Evolutionary conservation across 2,329 filamentous ascomycete genomes (phyloP).

Genomic region (Monilinia fructicola): DNA sequence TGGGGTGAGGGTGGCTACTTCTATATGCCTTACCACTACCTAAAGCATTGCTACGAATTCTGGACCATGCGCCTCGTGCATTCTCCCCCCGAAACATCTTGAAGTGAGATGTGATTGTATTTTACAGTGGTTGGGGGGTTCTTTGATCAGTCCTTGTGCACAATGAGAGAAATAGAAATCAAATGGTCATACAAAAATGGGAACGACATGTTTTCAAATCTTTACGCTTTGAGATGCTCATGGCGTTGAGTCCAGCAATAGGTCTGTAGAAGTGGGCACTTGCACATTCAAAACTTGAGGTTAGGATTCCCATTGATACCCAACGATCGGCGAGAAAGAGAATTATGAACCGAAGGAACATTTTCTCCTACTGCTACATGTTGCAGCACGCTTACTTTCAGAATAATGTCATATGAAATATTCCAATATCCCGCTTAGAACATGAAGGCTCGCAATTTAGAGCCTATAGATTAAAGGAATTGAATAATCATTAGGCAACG

Average conservation of each 20-base stretch:
- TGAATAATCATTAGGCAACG: too few species aligned
- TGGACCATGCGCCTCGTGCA: neutral
- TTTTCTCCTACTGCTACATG: neutral
- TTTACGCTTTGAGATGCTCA: conserved; percentile 15
- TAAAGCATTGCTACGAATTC: neutral
- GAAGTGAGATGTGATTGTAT: neutral
- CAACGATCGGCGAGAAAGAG: neutral
- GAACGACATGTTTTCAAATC: neutral
- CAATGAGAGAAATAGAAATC: neutral
- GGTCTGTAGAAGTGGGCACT: conserved; percentile 15
- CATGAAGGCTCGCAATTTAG: neutral
- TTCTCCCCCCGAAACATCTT: neutral
- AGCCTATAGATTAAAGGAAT: too few species aligned
- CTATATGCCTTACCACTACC: neutral
- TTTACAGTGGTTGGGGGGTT: neutral
- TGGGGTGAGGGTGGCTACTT: neutral
- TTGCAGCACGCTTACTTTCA: neutral
- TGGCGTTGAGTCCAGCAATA: conserved; percentile 8
- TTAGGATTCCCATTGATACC: neutral
- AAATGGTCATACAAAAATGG: conserved; percentile 12
- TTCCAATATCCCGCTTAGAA: neutral
- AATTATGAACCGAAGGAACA: neutral
- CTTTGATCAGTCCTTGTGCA: neutral
- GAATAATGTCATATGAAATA: too few species aligned
- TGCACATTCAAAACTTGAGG: neutral